phyloP scores from a whole-genome alignment of 108 stramenopile genomes.

The Cylindrotheca closterium region DNA sequence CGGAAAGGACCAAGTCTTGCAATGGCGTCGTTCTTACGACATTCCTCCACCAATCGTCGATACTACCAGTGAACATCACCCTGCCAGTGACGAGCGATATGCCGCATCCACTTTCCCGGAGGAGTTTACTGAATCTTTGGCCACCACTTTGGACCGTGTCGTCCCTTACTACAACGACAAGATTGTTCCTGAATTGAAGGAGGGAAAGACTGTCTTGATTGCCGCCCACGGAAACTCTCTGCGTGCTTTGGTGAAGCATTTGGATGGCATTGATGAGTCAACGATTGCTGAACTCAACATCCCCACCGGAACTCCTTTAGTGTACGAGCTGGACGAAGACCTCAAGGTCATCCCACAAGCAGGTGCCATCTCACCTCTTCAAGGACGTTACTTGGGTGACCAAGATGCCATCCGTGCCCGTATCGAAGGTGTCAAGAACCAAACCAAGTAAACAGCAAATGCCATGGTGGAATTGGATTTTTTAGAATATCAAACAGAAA shows the following conservation, averaged over 20 bases:
- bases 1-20: conserved; percentile 88
- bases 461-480: too few relatives aligned
- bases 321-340: conserved; percentile 89
- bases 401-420: conserved; percentile 92
- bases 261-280: conserved; percentile 81
- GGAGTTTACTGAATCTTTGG: conserved; percentile 80
- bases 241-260: conserved; percentile 89
- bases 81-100: conserved; percentile 87
- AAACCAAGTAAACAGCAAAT: conserved; percentile 85
- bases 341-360: conserved; percentile 73
- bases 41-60: conserved; percentile 85
- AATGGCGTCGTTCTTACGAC: conserved; percentile 92
- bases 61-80: conserved; percentile 62
- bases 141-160: conserved; percentile 88
- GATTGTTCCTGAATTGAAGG: conserved; percentile 79
- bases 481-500: too few relatives aligned
- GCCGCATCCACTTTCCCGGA: conserved; percentile 50
- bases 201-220: conserved; percentile 79
- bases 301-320: conserved; percentile 88
- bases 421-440: conserved; percentile 97
- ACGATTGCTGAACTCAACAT: conserved; percentile 89
- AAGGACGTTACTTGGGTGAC: conserved; percentile 95
- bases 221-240: conserved; percentile 93
- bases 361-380: conserved; percentile 86
- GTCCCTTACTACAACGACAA: conserved; percentile 76